Evolutionary conservation across 1,284 basidiomycete genomes (phyloP), one percentile per base, ranked within the genome.

Genomic region (Sporisorium exsertum): DNA sequence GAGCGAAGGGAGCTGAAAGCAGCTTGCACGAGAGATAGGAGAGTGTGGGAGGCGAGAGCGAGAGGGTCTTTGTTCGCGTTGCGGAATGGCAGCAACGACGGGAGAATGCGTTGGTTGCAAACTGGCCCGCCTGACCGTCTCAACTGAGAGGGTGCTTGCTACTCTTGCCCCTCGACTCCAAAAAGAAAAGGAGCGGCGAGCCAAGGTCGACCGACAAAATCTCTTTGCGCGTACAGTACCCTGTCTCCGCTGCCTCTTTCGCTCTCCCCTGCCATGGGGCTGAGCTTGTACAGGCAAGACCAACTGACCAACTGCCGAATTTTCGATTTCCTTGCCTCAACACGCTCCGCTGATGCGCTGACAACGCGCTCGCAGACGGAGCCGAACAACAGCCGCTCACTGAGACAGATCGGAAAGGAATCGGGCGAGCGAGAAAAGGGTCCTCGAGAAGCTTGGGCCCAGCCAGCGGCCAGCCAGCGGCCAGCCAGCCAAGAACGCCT

Each of bases 401-500:
- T 18, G 6, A 45, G 24, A 5, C 26, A 24, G 22, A 64, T 64
- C 63, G 63, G 55, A 43, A 29, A n/a, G 16, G n/a, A 20, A 35
- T 57, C 33, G 45, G 33, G 45, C 8, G 8, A 43, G n/a, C 18
- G 22, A 16, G 27, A 13, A 9, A 56, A 66, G 64, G 58, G 64
- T 66, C 58, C 40, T 50, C 24, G 29, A 54, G 51, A 49, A 59
- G 58, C 58, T 61, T 54, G 51, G 55, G 20, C n/a, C n/a, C n/a
- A n/a, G n/a, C n/a, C n/a, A n/a, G n/a, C n/a, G n/a, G n/a, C 57
- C 51, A 40, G 35, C 37, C 29, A 32, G 29, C 29, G 29, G n/a
- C n/a, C n/a, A 32, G 29, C 29, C 29, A 5, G 29, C 10, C 29
- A 32, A 32, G 29, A 32, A 55, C 27, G 43, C 56, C 64, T 65